Conservation (phyloP, 1,139 yeast genomes). For the Scheffersomyces quercinus region DNA sequence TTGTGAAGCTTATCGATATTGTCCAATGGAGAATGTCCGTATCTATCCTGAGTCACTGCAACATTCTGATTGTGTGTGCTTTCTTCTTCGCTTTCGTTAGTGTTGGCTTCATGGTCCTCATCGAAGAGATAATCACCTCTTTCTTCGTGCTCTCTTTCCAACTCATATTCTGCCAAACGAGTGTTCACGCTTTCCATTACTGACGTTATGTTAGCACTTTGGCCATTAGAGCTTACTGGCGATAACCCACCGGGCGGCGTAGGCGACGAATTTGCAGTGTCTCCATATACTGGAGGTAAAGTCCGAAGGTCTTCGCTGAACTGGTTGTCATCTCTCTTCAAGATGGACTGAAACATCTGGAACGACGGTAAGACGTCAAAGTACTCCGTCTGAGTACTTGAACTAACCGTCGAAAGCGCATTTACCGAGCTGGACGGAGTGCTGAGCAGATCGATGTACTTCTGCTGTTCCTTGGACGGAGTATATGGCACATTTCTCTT, state of each 20-base stretch:
- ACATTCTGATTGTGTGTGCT: conserved; percentile 16
- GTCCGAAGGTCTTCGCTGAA: conserved; percentile 39
- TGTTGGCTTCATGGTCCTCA: conserved; percentile 11
- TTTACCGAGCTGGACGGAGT: neutral
- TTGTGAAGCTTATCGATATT: conserved; percentile 43
- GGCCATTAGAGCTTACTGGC: conserved; percentile 11
- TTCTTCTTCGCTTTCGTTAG: conserved; percentile 12
- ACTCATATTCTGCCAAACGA: conserved; percentile 16
- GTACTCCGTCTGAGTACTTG: conserved; percentile 43
- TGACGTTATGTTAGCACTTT: conserved; percentile 5
- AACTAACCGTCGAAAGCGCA: conserved; percentile 18
- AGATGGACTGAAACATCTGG: conserved; percentile 60
- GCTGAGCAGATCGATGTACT: conserved; percentile 28
- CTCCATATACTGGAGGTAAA: conserved; percentile 45
- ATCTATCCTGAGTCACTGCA: conserved; percentile 27
- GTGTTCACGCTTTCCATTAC: conserved; percentile 17
- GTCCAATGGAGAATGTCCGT: conserved; percentile 46
- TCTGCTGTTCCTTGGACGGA: conserved; percentile 39
- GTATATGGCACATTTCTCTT: conserved; percentile 27
- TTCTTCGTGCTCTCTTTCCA: conserved; percentile 12
- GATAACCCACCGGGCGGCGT: conserved; percentile 24
- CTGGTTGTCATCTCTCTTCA: conserved; percentile 48
- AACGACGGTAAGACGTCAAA: conserved; percentile 63
- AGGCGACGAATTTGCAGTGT: conserved; percentile 28
- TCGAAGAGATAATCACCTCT: conserved; percentile 24